Evolutionary conservation across 2,329 filamentous ascomycete species (phyloP).

Genomic region (Sarocladium kiliense): DNA sequence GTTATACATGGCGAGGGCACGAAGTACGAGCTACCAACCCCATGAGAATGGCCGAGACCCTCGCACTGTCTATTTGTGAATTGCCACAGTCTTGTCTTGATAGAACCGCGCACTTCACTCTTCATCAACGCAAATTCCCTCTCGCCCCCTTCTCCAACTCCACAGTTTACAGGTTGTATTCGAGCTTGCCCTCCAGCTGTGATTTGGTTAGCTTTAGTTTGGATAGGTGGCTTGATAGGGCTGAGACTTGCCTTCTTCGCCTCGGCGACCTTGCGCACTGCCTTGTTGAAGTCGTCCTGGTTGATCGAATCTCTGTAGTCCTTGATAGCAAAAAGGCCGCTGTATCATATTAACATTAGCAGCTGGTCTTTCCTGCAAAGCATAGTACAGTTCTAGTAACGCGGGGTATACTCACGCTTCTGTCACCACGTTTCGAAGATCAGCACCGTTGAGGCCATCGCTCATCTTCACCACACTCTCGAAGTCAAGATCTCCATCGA

Average conservation of each 20-base stretch:
- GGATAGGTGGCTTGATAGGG: background rate
- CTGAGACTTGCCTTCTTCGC: slow-evolving; percentile 64
- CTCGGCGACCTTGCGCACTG: slow-evolving; percentile 94
- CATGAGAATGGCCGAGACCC: background rate
- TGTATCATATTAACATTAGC: slow-evolving; percentile 27
- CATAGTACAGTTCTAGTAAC: too few species aligned
- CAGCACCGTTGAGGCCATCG: slow-evolving; percentile 93
- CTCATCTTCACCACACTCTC: slow-evolving; percentile 99
- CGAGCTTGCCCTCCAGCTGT: slow-evolving; percentile 84
- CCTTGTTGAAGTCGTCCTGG: slow-evolving; percentile 99
- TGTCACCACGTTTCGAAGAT: slow-evolving; percentile 95
- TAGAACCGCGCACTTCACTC: background rate
- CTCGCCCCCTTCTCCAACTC: background rate
- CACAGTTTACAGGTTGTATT: slow-evolving; percentile 76
- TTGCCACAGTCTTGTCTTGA: background rate
- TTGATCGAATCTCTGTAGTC: slow-evolving; percentile 94
- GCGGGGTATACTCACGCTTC: slow-evolving; percentile 77
- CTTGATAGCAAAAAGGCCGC: slow-evolving; percentile 95
- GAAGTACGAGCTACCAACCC: background rate
- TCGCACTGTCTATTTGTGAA: background rate
- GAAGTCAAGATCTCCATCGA: slow-evolving; percentile 95
- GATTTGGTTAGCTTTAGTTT: background rate
- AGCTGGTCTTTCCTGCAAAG: slow-evolving; percentile 11
- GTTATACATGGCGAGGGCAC: slow-evolving; percentile 1
- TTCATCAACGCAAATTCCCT: background rate